A percentile compares a stretch with the other conserved stretches of the same genome.
These are phyloP conservation scores for Psilocybe cubensis DNA, from an alignment of 768 basidiomycete genomes.

Conservation along the genomic window DNA sequence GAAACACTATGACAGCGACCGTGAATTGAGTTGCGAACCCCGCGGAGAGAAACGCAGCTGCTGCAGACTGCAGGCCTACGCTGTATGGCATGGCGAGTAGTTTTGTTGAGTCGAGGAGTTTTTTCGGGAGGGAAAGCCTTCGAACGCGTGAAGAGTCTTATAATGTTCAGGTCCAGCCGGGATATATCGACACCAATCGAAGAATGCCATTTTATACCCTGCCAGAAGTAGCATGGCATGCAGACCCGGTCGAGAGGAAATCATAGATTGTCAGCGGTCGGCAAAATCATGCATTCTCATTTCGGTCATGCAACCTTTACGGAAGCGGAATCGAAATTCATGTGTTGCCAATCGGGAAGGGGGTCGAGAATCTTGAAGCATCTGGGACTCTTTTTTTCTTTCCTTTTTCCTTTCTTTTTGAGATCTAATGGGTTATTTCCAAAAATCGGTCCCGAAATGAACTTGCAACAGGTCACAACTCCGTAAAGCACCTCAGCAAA, in stretches of 20 bases:
- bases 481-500: constrained; percentile 21
- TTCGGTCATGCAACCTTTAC: constrained; percentile 32
- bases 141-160: constrained; percentile 25
- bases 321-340: constrained; percentile 30
- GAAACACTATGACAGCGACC: constrained; percentile 48
- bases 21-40: constrained; percentile 52
- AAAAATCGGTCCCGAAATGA: constrained; percentile 37
- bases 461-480: constrained; percentile 27
- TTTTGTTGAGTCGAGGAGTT: constrained; percentile 22
- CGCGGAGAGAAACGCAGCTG: constrained; percentile 52
- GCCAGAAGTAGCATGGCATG: constrained; percentile 25
- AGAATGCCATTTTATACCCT: constrained; percentile 30
- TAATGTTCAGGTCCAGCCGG: constrained; percentile 33
- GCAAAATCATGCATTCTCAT: constrained; percentile 34
- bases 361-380: constrained; percentile 25
- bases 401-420: constrained; percentile 19
- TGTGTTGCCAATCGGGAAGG: constrained; percentile 22
- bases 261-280: constrained; percentile 32
- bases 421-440: constrained; percentile 21
- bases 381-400: constrained; percentile 15
- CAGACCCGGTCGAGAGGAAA: constrained; percentile 31
- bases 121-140: constrained; percentile 22
- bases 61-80: constrained; percentile 52
- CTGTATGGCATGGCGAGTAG: constrained; percentile 48
- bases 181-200: constrained; percentile 30